Percentiles rank a stretch among this genome's conserved stretches.
These are phyloP conservation scores for Metschnikowia lachancei DNA, from an alignment of 805 yeast genomes.

Conservation along the genomic window DNA sequence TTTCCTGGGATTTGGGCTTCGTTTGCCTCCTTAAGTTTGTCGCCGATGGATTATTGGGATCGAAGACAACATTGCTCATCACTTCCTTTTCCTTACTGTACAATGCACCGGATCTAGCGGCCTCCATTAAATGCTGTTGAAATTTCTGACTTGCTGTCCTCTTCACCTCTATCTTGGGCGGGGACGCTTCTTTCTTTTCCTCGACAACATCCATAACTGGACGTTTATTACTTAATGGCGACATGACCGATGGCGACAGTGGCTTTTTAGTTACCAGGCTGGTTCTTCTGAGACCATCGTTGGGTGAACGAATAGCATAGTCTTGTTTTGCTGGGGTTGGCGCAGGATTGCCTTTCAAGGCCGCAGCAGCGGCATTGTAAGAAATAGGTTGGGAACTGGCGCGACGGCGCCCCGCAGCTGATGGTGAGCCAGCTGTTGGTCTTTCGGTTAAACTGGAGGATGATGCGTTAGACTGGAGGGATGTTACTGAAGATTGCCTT, in stretches of 20 bases:
- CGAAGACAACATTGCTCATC: slow-evolving; percentile 38
- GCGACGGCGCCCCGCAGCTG: slow-evolving; percentile 28
- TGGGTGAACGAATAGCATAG: slow-evolving; percentile 19
- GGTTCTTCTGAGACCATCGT: slow-evolving; percentile 11
- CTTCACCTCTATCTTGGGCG: slow-evolving; percentile 5
- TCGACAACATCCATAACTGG: slow-evolving; percentile 11
- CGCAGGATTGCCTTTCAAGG: slow-evolving; percentile 17
- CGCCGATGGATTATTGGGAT: slow-evolving; percentile 37
- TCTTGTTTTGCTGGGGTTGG: slow-evolving; percentile 4
- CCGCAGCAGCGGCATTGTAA: slow-evolving; percentile 31
- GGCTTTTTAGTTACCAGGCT: slow-evolving; percentile 12
- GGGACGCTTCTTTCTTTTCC: slow-evolving; percentile 15
- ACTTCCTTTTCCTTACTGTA: slow-evolving; percentile 38
- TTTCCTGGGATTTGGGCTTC: neutral
- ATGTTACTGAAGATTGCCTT: slow-evolving; percentile 11
- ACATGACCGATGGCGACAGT: neutral
- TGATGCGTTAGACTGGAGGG: slow-evolving; percentile 7
- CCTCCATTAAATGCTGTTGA: slow-evolving; percentile 39
- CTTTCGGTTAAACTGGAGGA: slow-evolving; percentile 8
- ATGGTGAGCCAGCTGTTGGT: slow-evolving; percentile 8
- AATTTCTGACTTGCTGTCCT: slow-evolving; percentile 38
- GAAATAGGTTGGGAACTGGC: slow-evolving; percentile 38
- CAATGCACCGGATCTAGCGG: slow-evolving; percentile 37
- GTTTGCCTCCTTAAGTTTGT: slow-evolving; percentile 15
- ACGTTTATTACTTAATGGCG: slow-evolving; percentile 10